phyloP scores from a whole-genome alignment of 495 filamentous ascomycete genomes.

The Talaromyces wortmannii region DNA sequence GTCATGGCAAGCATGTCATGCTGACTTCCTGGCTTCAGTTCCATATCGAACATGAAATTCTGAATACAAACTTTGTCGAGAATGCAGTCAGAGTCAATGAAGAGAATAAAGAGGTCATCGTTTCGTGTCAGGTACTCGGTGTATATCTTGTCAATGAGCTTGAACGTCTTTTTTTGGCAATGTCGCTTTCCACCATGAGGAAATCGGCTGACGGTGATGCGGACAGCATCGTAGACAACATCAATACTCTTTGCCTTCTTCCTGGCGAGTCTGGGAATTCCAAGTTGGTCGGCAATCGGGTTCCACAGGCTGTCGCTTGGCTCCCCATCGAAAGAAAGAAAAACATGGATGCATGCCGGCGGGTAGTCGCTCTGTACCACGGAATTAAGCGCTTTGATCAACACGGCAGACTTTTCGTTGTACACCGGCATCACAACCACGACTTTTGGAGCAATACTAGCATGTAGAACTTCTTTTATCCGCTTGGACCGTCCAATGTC shows the following conservation, averaged over 20 bases:
- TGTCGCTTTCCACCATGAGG: slow-evolving; percentile 89
- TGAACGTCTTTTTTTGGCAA: slow-evolving; percentile 92
- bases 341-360: slow-evolving; percentile 87
- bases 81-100: slow-evolving; percentile 98
- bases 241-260: slow-evolving; percentile 88
- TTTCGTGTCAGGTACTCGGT: slow-evolving; percentile 79
- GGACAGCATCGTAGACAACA: slow-evolving; percentile 70
- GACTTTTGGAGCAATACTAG: slow-evolving; percentile 82
- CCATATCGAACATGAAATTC: slow-evolving; percentile 99
- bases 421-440: slow-evolving; percentile 98
- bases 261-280: slow-evolving; percentile 70
- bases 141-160: slow-evolving; percentile 91
- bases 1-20: slow-evolving; percentile 98
- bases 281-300: slow-evolving; percentile 80
- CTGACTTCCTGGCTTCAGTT: slow-evolving; percentile 88
- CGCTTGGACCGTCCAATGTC: slow-evolving; percentile 72
- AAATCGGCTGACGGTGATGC: slow-evolving; percentile 90
- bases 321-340: slow-evolving; percentile 92
- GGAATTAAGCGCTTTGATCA: slow-evolving; percentile 85
- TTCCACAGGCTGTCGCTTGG: slow-evolving; percentile 85
- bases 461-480: slow-evolving; percentile 80
- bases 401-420: slow-evolving; percentile 81
- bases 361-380: slow-evolving; percentile 95
- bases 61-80: slow-evolving; percentile 88
- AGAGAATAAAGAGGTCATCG: slow-evolving; percentile 91